These are phyloP conservation scores for Mycena filopes DNA, from an alignment of 768 basidiomycete species.

Conservation along the genomic window DNA sequence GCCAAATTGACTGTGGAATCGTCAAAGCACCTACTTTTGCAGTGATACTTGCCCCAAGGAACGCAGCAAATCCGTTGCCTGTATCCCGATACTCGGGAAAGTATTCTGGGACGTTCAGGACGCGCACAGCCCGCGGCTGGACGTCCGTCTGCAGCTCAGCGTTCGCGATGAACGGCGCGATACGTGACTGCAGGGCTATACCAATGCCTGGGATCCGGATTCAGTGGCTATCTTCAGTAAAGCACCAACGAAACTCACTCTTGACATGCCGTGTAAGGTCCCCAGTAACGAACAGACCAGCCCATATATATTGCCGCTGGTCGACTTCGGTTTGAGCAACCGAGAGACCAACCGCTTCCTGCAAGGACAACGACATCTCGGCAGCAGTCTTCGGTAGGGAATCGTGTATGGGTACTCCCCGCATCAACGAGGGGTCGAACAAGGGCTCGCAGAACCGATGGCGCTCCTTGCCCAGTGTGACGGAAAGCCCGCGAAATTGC, in stretches of 20 bases:
- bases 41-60: slow-evolving; percentile 85
- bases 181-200: slow-evolving; percentile 75
- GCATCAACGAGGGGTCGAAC: slow-evolving; percentile 76
- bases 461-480: slow-evolving; percentile 87
- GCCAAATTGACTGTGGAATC: background rate
- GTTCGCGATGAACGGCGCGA: slow-evolving; percentile 69
- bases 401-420: slow-evolving; percentile 40
- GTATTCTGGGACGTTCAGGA: slow-evolving; percentile 84
- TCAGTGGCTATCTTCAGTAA: background rate
- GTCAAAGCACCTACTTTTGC: slow-evolving; percentile 69
- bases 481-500: slow-evolving; percentile 73
- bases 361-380: slow-evolving; percentile 59
- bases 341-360: slow-evolving; percentile 73
- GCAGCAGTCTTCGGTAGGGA: slow-evolving; percentile 38
- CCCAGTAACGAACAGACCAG: slow-evolving; percentile 84
- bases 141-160: slow-evolving; percentile 76
- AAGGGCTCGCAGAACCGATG: slow-evolving; percentile 93
- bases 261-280: slow-evolving; percentile 77
- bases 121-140: slow-evolving; percentile 72
- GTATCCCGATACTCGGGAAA: slow-evolving; percentile 91
- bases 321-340: slow-evolving; percentile 71
- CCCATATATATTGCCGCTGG: slow-evolving; percentile 78
- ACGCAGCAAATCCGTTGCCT: slow-evolving; percentile 83
- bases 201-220: slow-evolving; percentile 60
- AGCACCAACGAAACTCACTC: slow-evolving; percentile 54